Evolutionary conservation across 2,329 filamentous ascomycete species (phyloP), one percentile per base, ranked within the genome.

Genomic region (Colletotrichum musae): DNA sequence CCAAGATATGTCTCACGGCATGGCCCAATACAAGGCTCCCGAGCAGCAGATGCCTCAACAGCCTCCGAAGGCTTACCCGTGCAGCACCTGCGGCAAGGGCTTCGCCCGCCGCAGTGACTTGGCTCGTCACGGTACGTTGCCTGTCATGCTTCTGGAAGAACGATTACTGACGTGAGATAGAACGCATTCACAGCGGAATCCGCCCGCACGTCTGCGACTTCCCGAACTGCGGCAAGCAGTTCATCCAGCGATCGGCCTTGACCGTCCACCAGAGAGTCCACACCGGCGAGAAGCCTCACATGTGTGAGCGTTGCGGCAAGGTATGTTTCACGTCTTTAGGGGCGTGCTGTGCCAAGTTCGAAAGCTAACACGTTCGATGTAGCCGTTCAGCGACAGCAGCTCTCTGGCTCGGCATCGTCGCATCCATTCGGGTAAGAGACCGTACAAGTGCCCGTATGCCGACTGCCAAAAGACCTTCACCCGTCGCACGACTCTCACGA

Each of bases 401-500:
- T 98, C 95, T 18, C 86, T 99, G 24, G 96, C 96, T 15, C 89
- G 96, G 64, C 96, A 99, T 82, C 91, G 96, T 69, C 91, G 96
- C 72, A 98, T 98, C 70, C 96, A 99, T 79, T 97, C 94, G 4
- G 96, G 96, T 68, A 97, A 96, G 82, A 89, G 96, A 58, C 96
- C 96, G 1, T 99, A 98, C 85, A 97, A 97, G 81, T 99, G 96
- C 82, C 95, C 95, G 1, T 98, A 96, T 76, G 95, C 94, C 69
- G 95, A 98, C 80, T 99, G 96, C 81, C 95, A 98, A 78, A 98
- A 98, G 87, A 98, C 95, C 0, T 99, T 99, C 77, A 99, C 96
- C 10, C 92, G 96, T 66, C 92, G 95, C 72, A 98, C 96, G 1
- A 98, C 96, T 3, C 85, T 99, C 71, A 99, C 95, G 2, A 91